Evolutionary conservation across 2,329 filamentous ascomycete genomes (phyloP).

Genomic region (Pyrenophora graminea): DNA sequence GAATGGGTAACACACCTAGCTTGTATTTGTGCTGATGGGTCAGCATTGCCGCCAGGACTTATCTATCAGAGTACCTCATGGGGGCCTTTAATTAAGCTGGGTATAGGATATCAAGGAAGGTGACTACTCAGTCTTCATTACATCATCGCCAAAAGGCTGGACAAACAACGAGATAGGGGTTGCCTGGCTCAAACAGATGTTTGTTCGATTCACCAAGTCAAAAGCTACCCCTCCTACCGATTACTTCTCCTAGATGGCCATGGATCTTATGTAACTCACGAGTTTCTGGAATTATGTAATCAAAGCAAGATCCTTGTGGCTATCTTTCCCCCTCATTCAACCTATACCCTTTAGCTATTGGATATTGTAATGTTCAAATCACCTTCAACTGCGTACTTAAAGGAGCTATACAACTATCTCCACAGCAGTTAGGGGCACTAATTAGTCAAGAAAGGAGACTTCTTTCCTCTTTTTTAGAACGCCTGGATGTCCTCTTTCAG

Average conservation of each 20-base stretch:
- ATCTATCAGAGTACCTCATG: too few species aligned
- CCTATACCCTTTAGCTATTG: neutral
- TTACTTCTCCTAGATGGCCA: neutral
- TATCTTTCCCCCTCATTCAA: neutral
- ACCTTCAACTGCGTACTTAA: neutral
- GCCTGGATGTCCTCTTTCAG: constrained; percentile 3
- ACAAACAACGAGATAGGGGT: neutral
- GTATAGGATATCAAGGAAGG: neutral
- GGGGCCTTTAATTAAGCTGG: constrained; percentile 9
- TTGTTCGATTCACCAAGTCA: neutral
- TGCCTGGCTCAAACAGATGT: neutral
- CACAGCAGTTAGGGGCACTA: neutral
- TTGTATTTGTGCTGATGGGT: too few species aligned
- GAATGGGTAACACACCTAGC: too few species aligned
- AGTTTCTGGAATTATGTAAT: neutral
- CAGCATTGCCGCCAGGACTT: too few species aligned
- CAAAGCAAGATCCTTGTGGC: neutral
- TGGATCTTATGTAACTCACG: neutral
- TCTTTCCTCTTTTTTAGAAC: constrained; percentile 5
- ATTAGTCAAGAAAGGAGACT: neutral
- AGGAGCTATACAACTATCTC: neutral
- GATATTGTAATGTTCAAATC: neutral
- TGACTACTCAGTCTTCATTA: neutral
- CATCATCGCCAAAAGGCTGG: neutral
- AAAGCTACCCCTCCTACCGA: neutral